Conservation (phyloP, 2,329 filamentous ascomycete genomes). For the Cyanodermella asteris region DNA sequence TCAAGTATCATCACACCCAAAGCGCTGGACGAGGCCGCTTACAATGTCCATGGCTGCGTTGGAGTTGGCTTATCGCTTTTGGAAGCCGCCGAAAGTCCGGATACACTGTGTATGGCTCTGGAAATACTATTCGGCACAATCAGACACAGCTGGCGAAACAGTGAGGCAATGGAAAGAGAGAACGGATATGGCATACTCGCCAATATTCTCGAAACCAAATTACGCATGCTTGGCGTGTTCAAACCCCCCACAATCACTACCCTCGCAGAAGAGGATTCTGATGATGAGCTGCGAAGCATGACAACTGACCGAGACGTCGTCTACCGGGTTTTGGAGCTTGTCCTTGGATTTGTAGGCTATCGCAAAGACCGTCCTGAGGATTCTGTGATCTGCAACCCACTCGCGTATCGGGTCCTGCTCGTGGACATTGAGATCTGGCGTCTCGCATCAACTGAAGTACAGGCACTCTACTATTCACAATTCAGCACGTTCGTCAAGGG, state of each 20-base stretch:
- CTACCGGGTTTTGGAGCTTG: slow-evolving; percentile 61
- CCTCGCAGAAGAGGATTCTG: too few species aligned
- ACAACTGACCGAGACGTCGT: slow-evolving; percentile 44
- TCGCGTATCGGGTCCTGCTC: slow-evolving; percentile 78
- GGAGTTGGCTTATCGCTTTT: slow-evolving; percentile 68
- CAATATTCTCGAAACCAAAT: slow-evolving; percentile 36
- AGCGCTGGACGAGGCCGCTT: slow-evolving; percentile 74
- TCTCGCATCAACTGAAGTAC: slow-evolving; percentile 50
- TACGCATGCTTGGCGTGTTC: slow-evolving; percentile 1
- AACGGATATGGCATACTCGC: slow-evolving; percentile 82
- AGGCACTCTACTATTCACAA: slow-evolving; percentile 81
- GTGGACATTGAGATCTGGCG: slow-evolving; percentile 92
- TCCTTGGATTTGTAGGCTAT: slow-evolving; percentile 78
- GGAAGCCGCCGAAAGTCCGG: slow-evolving; percentile 47
- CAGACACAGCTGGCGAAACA: slow-evolving; percentile 85
- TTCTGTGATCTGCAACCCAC: slow-evolving; percentile 84
- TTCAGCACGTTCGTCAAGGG: slow-evolving; percentile 73
- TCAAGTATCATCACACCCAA: slow-evolving; percentile 65
- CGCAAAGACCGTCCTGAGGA: slow-evolving; percentile 57
- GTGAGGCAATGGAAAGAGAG: slow-evolving; percentile 91
- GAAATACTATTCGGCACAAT: slow-evolving; percentile 72
- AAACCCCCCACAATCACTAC: not conserved
- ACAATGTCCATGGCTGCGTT: slow-evolving; percentile 81
- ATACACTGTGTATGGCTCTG: slow-evolving; percentile 53
- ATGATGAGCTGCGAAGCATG: slow-evolving; percentile 26